phyloP scores from a whole-genome alignment of 495 filamentous ascomycete species.

The Sordaria brevicollis region DNA sequence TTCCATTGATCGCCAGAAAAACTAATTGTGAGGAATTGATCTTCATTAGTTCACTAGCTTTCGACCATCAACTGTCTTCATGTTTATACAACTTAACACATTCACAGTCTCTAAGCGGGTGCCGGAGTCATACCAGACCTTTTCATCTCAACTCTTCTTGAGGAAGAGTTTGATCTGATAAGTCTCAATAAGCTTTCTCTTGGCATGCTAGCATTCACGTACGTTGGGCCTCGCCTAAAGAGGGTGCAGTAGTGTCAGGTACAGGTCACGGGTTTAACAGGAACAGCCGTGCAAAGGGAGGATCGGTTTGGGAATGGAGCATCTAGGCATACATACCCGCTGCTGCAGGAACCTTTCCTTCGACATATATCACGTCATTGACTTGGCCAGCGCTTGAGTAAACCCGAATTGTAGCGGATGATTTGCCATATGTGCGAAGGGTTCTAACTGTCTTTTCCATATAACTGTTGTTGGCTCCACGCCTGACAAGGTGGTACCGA shows the following conservation, averaged over 20 bases:
- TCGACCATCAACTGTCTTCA: too few species aligned
- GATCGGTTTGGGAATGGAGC: not conserved
- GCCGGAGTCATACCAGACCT: too few species aligned
- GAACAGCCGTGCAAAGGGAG: not conserved
- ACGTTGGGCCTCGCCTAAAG: not conserved
- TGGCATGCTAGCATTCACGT: not conserved
- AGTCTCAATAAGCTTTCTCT: not conserved
- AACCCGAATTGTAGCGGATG: too few species aligned
- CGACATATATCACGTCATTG: not conserved
- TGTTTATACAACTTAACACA: not conserved
- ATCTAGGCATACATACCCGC: not conserved
- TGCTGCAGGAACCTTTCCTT: not conserved
- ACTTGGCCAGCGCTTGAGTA: not conserved
- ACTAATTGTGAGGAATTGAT: too few species aligned
- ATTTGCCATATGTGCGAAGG: not conserved
- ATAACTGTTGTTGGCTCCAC: not conserved
- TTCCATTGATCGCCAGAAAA: too few species aligned
- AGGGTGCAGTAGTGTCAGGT: not conserved
- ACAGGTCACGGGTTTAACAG: not conserved
- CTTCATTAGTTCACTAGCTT: too few species aligned
- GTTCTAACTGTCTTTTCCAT: not conserved
- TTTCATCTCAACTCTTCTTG: not conserved
- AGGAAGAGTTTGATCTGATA: not conserved
- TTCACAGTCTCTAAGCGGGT: not conserved
- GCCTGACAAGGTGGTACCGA: not conserved